Base-by-base conservation (phyloP, 495 filamentous ascomycete genomes). In the Friedmanniomyces endolithicus region DNA sequence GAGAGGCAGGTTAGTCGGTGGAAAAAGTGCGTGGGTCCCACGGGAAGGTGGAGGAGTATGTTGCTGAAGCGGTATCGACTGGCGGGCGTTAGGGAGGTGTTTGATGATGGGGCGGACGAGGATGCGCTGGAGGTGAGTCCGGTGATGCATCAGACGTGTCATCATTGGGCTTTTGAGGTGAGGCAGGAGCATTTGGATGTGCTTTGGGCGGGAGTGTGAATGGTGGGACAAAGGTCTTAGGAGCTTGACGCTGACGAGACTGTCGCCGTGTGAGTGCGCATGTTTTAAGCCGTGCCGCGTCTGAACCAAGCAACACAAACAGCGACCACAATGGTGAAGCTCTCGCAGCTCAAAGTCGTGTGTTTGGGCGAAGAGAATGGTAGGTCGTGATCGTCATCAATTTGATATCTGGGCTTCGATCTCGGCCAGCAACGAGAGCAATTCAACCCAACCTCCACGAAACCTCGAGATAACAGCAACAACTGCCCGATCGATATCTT, bases 141-240 rank as follows among this genome's bases (percentile, higher is more conserved):
- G 20, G 74, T 74, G 4, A 65, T 75, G 52, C 72, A 75, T 62
- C 72, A 75, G 64, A 75, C 74, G 6, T 75, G 72, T 39, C 70
- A 72, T 59, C 72, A 77, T 55, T 75, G 74, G 74, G 74, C 68
- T 11, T 74, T 64, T 55, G 73, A 71, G 55, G 68, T 72, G 0
- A 65, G 69, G 53, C 74, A 76, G 56, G 65, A 69, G 34, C 67
- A 66, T 33, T 56, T 75, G 39, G 74, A 76, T 61, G 62, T 58
- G 24, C 70, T 68, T 52, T 75, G 74, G 74, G 63, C 52, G 24
- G 22, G 33, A 24, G 33, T n/a, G 31, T 11, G 49, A 33, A n/a
- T 1, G 49, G 23, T 52, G 49, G 41, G 19, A 16, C 4, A 16
- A 27, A 14, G 44, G 7, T 47, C 16, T 4, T 31, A 9, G 9